Base-by-base conservation (phyloP, 164 flowering plant species). In the Akebia trifoliata region DNA sequence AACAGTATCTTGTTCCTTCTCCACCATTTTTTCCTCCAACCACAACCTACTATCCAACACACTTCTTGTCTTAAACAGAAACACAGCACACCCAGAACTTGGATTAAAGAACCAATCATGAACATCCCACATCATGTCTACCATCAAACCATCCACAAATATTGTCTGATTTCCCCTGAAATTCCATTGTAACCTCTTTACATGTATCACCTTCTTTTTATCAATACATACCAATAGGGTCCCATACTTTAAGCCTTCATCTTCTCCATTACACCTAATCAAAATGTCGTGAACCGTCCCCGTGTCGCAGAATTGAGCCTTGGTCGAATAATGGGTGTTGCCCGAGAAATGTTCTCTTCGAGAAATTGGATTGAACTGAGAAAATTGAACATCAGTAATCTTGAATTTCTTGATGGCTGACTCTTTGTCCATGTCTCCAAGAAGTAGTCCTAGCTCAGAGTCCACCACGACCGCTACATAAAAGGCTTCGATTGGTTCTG, bases 111-210 rank as follows among this genome's bases (percentile, higher is more conserved):
- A 78, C 98, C 98, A 92, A 26, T 78, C 92, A 74, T 86, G 88
- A 36, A 93, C 86, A 75, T 93, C 94, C 97, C 97, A 93, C 80
- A 93, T 63, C 73, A 93, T 50, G 71, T 93, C 99, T 2, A 93
- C 78, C 52, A 78, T 54, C 72, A 83, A 74, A 2, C 96, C 96
- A 50, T 87, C 95, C 4, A 93, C 59, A 22, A 77, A 81, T 22
- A 90, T 74, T 0, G 84, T 78, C 58, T 82, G 84, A 31, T 85
- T 93, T 24, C 97, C 96, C 15, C 99, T 63, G 48, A 93, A 93
- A 66, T 93, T 93, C 97, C 96, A 90, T 15, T 73, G 81, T 73
- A 93, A 50, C 61, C 82, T 80, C 81, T 82, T 86, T 12, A 90
- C 87, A 0, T 72, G 65, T 25, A 86, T 63, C 73, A 87, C 92